Conservation (phyloP, 2,329 filamentous ascomycete species). For the Monosporascus sp. region DNA sequence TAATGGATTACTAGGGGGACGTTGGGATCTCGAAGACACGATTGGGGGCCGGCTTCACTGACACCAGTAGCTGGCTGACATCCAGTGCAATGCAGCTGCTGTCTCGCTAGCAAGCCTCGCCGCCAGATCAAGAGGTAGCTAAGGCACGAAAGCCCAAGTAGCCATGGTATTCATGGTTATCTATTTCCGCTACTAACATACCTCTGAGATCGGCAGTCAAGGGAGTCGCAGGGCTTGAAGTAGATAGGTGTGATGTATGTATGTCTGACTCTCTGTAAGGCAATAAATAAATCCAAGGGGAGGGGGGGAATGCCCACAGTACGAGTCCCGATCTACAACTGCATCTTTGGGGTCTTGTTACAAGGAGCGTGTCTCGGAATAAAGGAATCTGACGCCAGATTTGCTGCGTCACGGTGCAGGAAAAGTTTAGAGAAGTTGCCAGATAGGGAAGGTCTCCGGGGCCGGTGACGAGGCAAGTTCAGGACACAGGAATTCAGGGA, state of each 20-base stretch:
- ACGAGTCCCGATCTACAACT: no score
- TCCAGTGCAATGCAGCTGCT: neutral
- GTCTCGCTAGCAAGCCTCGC: neutral
- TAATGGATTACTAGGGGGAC: neutral
- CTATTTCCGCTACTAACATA: no score
- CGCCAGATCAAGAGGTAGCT: neutral
- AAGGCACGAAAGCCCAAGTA: neutral
- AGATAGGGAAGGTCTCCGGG: neutral
- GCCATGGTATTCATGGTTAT: neutral
- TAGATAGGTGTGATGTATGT: no score
- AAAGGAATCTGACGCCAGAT: no score
- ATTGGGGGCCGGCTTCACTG: neutral
- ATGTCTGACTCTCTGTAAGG: no score
- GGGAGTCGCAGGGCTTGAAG: no score
- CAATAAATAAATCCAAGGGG: no score
- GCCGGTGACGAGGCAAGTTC: neutral
- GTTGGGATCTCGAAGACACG: neutral
- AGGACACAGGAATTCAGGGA: neutral
- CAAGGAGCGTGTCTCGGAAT: no score
- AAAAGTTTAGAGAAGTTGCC: neutral
- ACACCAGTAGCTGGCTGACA: neutral
- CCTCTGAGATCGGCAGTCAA: no score
- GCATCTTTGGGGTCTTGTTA: no score
- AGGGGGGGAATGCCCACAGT: no score
- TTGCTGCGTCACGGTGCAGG: neutral